Conservation (phyloP, 202 grass and related monocot species). For the Panicum virgatum region DNA sequence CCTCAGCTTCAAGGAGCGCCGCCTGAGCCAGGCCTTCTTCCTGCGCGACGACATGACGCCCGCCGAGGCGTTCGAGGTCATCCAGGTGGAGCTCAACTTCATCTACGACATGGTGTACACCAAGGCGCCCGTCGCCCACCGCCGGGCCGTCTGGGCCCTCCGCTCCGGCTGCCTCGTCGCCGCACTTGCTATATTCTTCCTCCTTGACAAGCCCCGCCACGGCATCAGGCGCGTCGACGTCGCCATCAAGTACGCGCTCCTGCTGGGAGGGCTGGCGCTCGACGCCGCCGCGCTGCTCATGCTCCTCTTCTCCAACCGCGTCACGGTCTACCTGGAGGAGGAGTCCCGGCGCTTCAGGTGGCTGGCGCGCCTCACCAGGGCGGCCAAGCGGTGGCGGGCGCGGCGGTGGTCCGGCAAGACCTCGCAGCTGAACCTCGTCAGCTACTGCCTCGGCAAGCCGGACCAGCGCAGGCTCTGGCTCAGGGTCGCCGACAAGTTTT, state of each 20-base stretch:
- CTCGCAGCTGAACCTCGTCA: slow-evolving; percentile 51
- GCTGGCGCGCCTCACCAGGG: rapidly evolving
- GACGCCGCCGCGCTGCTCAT: slow-evolving; percentile 27
- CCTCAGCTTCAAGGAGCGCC: slow-evolving; percentile 48
- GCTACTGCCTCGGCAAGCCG: slow-evolving; percentile 29
- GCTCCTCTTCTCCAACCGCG: slow-evolving; percentile 39
- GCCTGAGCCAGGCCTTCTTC: slow-evolving; percentile 46
- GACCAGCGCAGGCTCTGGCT: neutral
- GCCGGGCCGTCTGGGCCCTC: neutral
- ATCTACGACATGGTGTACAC: slow-evolving; percentile 63
- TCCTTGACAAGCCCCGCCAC: neutral
- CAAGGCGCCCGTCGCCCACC: slow-evolving; percentile 28
- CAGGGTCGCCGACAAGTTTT: neutral
- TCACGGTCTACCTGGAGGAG: slow-evolving; percentile 1
- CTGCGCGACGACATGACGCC: rapidly evolving
- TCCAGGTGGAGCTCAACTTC: slow-evolving; percentile 64
- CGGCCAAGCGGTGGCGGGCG: neutral
- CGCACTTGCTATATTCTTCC: slow-evolving; percentile 4
- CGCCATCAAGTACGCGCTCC: slow-evolving; percentile 47
- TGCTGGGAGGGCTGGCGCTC: slow-evolving; percentile 45
- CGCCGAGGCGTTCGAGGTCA: slow-evolving; percentile 22
- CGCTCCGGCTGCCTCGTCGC: slow-evolving; percentile 19
- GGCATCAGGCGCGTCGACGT: neutral
- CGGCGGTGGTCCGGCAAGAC: slow-evolving; percentile 35
- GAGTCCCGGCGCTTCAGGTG: rapidly evolving